Percentiles rank a stretch among this genome's conserved stretches.
These are phyloP conservation scores for Dendrocalamus latiflorus DNA, from an alignment of 202 grass and related monocot genomes.

Conservation along the genomic window DNA sequence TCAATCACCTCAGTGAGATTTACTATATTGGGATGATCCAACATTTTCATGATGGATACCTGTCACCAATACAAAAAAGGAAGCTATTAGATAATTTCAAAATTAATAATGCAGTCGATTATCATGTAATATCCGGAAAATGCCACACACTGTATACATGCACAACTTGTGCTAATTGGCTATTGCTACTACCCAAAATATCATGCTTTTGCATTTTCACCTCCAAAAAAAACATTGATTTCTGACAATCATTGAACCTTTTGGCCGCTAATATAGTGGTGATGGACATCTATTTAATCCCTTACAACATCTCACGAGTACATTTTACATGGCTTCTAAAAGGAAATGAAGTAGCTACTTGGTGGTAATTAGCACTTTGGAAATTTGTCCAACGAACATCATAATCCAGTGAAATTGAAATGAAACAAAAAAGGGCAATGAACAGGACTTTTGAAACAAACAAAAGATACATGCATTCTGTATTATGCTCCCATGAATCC, in stretches of 20 bases:
- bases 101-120: neutral
- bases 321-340: neutral
- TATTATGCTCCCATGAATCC: neutral
- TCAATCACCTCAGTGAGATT: slow-evolving; percentile 68
- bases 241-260: neutral
- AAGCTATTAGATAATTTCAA: neutral
- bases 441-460: neutral
- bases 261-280: neutral
- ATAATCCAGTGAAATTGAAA: neutral
- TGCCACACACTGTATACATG: too few relatives aligned
- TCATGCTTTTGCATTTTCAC: too few relatives aligned
- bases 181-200: neutral
- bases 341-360: neutral
- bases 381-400: neutral
- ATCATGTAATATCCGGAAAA: neutral
- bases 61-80: slow-evolving; percentile 23
- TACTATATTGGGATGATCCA: slow-evolving; percentile 68
- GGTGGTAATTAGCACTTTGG: neutral
- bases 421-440: neutral
- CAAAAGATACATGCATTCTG: neutral
- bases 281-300: neutral
- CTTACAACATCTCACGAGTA: neutral
- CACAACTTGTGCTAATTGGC: neutral
- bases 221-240: neutral
- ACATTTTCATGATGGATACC: slow-evolving; percentile 68